Percentiles rank a stretch among this genome's conserved stretches.
These are phyloP conservation scores for Tricholoma saponaceum DNA, from an alignment of 768 basidiomycete genomes.

Conservation along the genomic window DNA sequence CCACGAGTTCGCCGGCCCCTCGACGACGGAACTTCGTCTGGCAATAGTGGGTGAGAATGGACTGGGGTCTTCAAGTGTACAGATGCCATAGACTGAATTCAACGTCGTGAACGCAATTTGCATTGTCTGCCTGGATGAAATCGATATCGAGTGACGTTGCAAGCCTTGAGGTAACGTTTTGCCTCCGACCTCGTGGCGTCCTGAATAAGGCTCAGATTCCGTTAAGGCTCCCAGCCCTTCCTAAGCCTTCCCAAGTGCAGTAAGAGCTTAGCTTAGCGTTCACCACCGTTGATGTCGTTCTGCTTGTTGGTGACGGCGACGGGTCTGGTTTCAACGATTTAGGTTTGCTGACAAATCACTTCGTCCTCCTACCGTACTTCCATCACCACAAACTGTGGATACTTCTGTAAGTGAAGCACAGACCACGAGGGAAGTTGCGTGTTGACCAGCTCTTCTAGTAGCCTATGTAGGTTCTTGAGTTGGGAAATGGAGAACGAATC, in stretches of 20 bases:
- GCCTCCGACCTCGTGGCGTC: neutral
- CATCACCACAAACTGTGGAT: no score
- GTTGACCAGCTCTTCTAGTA: no score
- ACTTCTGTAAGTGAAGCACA: no score
- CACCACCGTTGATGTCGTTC: no score
- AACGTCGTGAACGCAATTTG: neutral
- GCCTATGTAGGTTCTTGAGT: no score
- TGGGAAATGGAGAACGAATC: no score
- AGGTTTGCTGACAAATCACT: neutral
- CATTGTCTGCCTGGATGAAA: conserved; percentile 1
- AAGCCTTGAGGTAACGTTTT: neutral
- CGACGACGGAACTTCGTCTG: conserved; percentile 44
- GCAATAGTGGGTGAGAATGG: conserved; percentile 68
- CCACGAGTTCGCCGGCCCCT: conserved; percentile 47
- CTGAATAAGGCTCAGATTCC: neutral
- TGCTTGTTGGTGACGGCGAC: no score
- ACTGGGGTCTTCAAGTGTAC: conserved; percentile 51
- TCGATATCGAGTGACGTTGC: neutral
- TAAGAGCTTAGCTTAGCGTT: no score
- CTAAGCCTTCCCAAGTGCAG: neutral
- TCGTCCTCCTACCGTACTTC: no score
- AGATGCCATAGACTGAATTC: conserved; percentile 27
- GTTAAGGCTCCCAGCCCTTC: neutral
- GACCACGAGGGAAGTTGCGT: no score
- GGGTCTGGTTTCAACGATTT: no score